Evolutionary conservation across 495 filamentous ascomycete species (phyloP).

Genomic region (Penicillium soppii): DNA sequence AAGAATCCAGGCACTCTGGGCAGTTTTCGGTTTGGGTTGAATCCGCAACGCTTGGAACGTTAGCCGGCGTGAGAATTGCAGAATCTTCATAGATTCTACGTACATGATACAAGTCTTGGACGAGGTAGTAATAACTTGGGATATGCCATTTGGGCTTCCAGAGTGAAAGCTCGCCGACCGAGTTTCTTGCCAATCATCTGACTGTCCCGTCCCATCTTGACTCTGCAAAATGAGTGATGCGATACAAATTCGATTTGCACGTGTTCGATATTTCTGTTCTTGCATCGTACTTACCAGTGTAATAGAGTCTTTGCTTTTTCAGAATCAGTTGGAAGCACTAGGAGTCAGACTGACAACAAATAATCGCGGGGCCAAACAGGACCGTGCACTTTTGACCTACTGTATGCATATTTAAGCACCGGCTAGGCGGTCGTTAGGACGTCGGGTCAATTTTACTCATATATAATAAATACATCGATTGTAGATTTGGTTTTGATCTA

Average conservation of each 20-base stretch:
- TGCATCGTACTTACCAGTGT: not conserved
- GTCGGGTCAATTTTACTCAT: no score
- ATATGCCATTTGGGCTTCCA: not conserved
- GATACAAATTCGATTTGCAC: not conserved
- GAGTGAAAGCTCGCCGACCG: not conserved
- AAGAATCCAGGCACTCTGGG: not conserved
- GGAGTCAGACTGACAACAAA: no score
- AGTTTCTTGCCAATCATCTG: not conserved
- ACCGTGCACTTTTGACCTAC: no score
- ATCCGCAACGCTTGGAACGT: not conserved
- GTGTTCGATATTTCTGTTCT: not conserved
- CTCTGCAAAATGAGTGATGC: not conserved
- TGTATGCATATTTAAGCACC: no score
- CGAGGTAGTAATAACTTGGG: not conserved
- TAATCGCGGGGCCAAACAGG: no score
- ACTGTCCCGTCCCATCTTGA: not conserved
- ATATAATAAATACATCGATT: no score
- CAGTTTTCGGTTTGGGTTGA: not conserved
- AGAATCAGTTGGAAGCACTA: not conserved
- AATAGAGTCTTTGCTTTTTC: not conserved
- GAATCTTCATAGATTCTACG: not conserved
- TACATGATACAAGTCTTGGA: slow-evolving; percentile 5
- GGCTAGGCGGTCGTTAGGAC: no score
- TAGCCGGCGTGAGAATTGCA: not conserved
- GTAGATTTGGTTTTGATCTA: no score